Conservation (phyloP, 495 filamentous ascomycete species). For the Rhizodiscina lignyota region DNA sequence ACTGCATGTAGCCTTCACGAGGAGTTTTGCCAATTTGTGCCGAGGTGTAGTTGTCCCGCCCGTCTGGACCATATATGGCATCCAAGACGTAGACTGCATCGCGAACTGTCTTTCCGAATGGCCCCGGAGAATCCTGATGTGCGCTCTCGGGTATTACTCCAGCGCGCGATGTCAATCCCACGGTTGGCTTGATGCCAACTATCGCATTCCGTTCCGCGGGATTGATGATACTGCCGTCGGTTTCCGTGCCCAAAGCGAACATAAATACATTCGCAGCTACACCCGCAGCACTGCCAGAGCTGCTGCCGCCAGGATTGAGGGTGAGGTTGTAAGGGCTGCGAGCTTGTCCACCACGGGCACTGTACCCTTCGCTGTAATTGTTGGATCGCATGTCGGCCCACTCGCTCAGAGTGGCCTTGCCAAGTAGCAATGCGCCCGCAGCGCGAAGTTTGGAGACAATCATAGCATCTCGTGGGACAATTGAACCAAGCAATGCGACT, state of each 20-base stretch:
- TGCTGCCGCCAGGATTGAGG: slow-evolving; percentile 48
- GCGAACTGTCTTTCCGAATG: slow-evolving; percentile 45
- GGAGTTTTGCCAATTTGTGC: slow-evolving; percentile 38
- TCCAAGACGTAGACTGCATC: slow-evolving; percentile 52
- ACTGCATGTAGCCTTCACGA: slow-evolving; percentile 35
- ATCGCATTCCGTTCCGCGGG: slow-evolving; percentile 50
- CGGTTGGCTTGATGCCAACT: slow-evolving; percentile 52
- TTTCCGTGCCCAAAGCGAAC: slow-evolving; percentile 57
- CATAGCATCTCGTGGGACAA: slow-evolving; percentile 47
- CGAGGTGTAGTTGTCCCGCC: slow-evolving; percentile 40
- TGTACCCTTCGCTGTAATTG: slow-evolving; percentile 55
- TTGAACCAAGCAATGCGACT: slow-evolving; percentile 42
- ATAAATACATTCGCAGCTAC: slow-evolving; percentile 44
- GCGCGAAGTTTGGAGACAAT: slow-evolving; percentile 43
- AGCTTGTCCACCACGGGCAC: slow-evolving; percentile 45
- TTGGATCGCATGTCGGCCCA: slow-evolving; percentile 63
- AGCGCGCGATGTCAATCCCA: slow-evolving; percentile 43
- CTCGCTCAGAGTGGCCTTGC: slow-evolving; percentile 53
- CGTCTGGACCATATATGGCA: slow-evolving; percentile 43
- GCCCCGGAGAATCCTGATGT: slow-evolving; percentile 52
- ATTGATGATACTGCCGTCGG: slow-evolving; percentile 57
- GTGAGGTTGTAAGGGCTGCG: slow-evolving; percentile 53
- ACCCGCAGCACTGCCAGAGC: slow-evolving; percentile 42
- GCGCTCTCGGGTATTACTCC: slow-evolving; percentile 46
- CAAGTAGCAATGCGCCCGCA: slow-evolving; percentile 51